Base-by-base conservation (phyloP, 148 eudicot genomes). In the Talinum fruticosum region DNA sequence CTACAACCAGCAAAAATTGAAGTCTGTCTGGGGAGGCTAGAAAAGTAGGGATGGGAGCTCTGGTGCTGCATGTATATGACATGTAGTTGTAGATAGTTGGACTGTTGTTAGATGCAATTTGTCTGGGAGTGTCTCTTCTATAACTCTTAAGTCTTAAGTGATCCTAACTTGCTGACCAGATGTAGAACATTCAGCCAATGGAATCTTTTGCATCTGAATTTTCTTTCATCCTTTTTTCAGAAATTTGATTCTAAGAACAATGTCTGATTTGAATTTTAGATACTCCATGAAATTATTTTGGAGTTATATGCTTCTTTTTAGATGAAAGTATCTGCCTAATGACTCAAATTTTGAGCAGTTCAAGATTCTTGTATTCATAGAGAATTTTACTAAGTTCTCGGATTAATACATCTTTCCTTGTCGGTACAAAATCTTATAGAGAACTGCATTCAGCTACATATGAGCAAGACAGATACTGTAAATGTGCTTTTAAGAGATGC, bases 351-450 rank as follows among this genome's bases (percentile, higher is more conserved):
- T 35, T 54, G 18, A 44, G 33, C n/a, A 28, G 16, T 29, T 14
- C 13, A 47, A 16, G 26, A 16, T 15, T 47, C 28, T 33, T 45
- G 21, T 68, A 21, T 34, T 71, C 32, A 71, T 41, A 2, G 26
- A 45, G 32, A 41, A 33, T 49, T 36, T 16, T 28, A 8, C 29
- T 6, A 29, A 47, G 21, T 38, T 15, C 2, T 34, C n/a, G 36
- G 26, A 34, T 38, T 77, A 8, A 44, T 35, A 7, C 47, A 38
- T 47, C 72, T 77, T 75, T 12, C 14, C 70, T 30, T 75, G 73
- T 37, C 87, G 99, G 97, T 95, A 71, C 96, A 95, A 84, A 87
- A 95, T 87, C 94, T 92, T 79, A 93, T 95, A 78, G 99, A 95
- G 82, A 80, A 85, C 69, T 95, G 99, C 76, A 89, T 95, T 82